Percentiles rank a stretch among this genome's conserved stretches.
These are phyloP conservation scores for Ramalina peruviana DNA, from an alignment of 495 filamentous ascomycete genomes.

Conservation along the genomic window DNA sequence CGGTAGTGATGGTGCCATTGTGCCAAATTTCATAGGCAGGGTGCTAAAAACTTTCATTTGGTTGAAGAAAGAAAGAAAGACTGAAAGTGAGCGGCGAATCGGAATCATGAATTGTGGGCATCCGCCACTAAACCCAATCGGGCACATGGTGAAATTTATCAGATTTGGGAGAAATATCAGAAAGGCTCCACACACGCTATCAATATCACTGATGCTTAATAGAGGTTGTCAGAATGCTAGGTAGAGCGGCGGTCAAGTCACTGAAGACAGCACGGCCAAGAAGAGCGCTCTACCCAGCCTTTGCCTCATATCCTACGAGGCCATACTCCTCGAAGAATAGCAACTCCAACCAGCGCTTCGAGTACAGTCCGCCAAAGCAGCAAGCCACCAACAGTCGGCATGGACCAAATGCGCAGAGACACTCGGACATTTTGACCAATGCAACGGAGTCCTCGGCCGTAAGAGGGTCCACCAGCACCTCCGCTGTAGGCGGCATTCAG, in stretches of 20 bases:
- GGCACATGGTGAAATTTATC: no score
- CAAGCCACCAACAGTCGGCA: conserved; percentile 2
- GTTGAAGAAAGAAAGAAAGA: conserved; percentile 4
- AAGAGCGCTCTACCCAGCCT: no score
- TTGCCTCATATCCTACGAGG: no score
- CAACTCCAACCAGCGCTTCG: conserved; percentile 29
- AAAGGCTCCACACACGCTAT: no score
- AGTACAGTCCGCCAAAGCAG: conserved; percentile 28
- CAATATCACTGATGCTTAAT: no score
- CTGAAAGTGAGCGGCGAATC: no score
- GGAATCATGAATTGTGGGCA: no score
- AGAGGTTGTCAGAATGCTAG: conserved; percentile 10
- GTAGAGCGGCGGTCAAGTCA: conserved; percentile 11
- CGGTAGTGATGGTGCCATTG: conserved; percentile 29
- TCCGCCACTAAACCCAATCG: no score
- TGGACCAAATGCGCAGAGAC: not conserved
- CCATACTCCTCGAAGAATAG: conserved; percentile 35
- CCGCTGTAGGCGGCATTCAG: not conserved
- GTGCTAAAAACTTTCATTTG: conserved; percentile 39
- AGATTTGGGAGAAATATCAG: no score
- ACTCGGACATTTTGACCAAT: not conserved
- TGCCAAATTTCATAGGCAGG: conserved; percentile 53
- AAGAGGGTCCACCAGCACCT: no score
- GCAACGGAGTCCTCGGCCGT: not conserved
- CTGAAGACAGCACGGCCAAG: not conserved